Conservation (phyloP, 352 stramenopile species). For the Phytophthora cryptogea region DNA sequence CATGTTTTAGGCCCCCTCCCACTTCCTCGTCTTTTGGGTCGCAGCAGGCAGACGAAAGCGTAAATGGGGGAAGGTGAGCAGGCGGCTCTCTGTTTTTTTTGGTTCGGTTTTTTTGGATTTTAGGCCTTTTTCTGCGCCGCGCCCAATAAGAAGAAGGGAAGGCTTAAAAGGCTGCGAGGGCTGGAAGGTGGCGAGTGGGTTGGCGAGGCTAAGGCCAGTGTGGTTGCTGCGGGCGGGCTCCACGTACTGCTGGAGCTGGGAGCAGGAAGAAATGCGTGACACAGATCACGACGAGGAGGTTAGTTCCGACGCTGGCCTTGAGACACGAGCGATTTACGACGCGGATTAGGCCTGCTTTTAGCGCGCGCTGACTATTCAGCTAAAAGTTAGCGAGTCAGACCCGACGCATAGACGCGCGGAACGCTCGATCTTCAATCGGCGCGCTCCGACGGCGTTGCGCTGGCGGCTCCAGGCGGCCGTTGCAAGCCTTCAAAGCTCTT, state of each 20-base stretch:
- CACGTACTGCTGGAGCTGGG: not conserved
- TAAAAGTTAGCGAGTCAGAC: constrained; percentile 37
- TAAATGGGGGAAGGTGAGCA: constrained; percentile 22
- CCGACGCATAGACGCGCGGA: constrained; percentile 24
- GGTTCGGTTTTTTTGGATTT: constrained; percentile 18
- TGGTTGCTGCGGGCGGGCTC: not conserved
- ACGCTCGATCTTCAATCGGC: constrained; percentile 26
- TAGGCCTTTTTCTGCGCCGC: constrained; percentile 18
- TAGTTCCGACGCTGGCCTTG: constrained; percentile 23
- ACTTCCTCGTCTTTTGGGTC: constrained; percentile 4
- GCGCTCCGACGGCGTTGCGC: constrained; percentile 3
- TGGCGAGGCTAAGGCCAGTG: not conserved
- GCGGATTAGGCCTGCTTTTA: constrained; percentile 13
- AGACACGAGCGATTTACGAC: constrained; percentile 17
- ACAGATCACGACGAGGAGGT: constrained; percentile 31
- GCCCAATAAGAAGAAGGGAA: not conserved
- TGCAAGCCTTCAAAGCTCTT: no score
- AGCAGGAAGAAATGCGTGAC: constrained; percentile 3
- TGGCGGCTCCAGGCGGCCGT: constrained; percentile 7
- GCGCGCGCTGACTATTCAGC: constrained; percentile 25
- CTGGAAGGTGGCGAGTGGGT: not conserved
- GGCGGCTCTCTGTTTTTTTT: not conserved
- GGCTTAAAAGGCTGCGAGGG: not conserved
- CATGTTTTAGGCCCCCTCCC: constrained; percentile 15
- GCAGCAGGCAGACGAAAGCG: constrained; percentile 17